Base-by-base conservation (phyloP, 2,329 filamentous ascomycete species). In the Colletotrichum lupini region DNA sequence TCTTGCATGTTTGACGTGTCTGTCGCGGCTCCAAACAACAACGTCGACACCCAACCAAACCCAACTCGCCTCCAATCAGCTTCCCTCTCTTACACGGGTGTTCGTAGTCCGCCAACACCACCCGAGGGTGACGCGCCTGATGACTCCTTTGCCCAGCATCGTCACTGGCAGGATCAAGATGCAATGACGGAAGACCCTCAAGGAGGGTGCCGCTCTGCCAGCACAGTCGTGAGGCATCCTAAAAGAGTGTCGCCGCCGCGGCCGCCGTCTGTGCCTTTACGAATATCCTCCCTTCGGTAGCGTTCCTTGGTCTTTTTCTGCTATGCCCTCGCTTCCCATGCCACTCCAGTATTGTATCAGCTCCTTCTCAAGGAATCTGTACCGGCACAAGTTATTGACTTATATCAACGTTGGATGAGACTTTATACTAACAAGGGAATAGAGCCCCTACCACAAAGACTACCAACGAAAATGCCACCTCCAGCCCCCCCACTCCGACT, bases 51-150 rank as follows among this genome's bases (percentile, higher is more conserved):
- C 70, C 35, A 69, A 73, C 65, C 59, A 22, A 22, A n/a, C 59
- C 61, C 61, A 63, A 53, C 28, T 22, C 66, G 24, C 30, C 55
- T 64, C 70, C 70, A 69, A 69, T 73, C 70, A 73, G 67, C 55
- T 58, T 64, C 59, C 59, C 70, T 72, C 66, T 72, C 70, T 73
- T 60, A 73, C 70, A 73, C 70, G 59, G 70, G 53, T 69, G 70
- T 73, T 68, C 68, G 68, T 73, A 73, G 70, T 73, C 70, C 70
- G 60, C 66, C 70, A 73, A 73, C 70, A 69, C 70, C 66, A 58
- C 59, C 70, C 59, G 53, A 46, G 42, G 66, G 70, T 60, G 49
- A 64, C 66, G 70, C 66, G 55, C 53, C 66, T 67, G 60, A 73
- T 67, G 60, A 73, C 66, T 61, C 42, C 49, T 73, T 64, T 35